Evolutionary conservation across 1,139 yeast genomes (phyloP).

Genomic region (Saccharomycopsis hybrid): DNA sequence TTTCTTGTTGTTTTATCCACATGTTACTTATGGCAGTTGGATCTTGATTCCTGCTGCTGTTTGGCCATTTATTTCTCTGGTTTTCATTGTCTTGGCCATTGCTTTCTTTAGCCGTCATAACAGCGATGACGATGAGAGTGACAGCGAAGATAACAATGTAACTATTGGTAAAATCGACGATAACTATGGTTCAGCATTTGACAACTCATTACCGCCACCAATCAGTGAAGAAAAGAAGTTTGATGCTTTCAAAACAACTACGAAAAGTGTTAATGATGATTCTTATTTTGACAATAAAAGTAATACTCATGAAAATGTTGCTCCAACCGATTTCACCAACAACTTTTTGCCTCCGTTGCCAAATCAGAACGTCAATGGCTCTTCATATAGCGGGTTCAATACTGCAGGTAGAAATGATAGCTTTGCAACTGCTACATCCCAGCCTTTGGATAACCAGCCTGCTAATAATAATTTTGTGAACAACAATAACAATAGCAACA

Average conservation of each 20-base stretch:
- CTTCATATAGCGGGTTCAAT: background rate
- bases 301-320: slow-evolving; percentile 1
- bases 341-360: slow-evolving; percentile 16
- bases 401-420: slow-evolving; percentile 8
- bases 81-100: slow-evolving; percentile 35
- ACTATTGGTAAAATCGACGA: slow-evolving; percentile 26
- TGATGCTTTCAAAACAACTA: slow-evolving; percentile 6
- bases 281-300: slow-evolving; percentile 11
- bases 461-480: slow-evolving; percentile 1
- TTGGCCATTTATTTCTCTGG: slow-evolving; percentile 42
- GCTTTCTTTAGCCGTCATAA: slow-evolving; percentile 18
- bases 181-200: slow-evolving; percentile 20
- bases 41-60: slow-evolving; percentile 60
- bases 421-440: slow-evolving; percentile 10
- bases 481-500: slow-evolving; percentile 17
- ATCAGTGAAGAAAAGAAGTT: slow-evolving; percentile 9
- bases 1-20: slow-evolving; percentile 54
- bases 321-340: slow-evolving; percentile 14
- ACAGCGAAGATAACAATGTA: slow-evolving; percentile 32
- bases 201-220: slow-evolving; percentile 7
- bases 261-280: slow-evolving; percentile 6
- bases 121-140: slow-evolving; percentile 25
- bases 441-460: background rate
- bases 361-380: slow-evolving; percentile 1
- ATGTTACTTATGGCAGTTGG: slow-evolving; percentile 67